Base-by-base conservation (phyloP, 768 basidiomycete genomes). In the Sutorius australiensis region DNA sequence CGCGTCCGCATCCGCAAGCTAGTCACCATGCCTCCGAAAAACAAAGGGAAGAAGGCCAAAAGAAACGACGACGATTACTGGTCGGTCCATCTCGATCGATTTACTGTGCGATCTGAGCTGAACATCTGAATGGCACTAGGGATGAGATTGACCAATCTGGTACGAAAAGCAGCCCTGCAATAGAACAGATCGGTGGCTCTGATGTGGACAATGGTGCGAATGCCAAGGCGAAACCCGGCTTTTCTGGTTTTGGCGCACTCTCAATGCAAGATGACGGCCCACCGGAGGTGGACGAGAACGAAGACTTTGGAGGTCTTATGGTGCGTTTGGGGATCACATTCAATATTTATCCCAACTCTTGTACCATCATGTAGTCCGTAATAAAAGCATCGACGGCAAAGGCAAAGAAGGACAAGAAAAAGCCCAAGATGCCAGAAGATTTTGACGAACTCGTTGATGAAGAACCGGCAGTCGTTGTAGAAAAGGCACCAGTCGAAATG, bases 21-120 rank as follows among this genome's bases (percentile, higher is more conserved):
- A 24, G 42, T 45, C 56, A 9, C 46, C 34, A 69, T 69, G 70
- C 51, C 84, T 31, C 83, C 84, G 28, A 86, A 86, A 67, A 80
- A 77, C 67, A 92, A 92, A 67, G 92, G 87, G 58, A 95, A 95
- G 77, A 95, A 93, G 64, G 83, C 79, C 30, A 93, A 93, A 75
- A 87, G 83, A 62, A 76, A 75, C 40, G 84, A 87, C 60, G 92
- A 95, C 58, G 84, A 58, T 42, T 89, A 80, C 73, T 95, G 92
- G 92, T 91, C 56, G 55, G 74, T 59, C 48, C 45, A 48, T 51
- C 47, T 38, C 39, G 33, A 41, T 57, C 62, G 53, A 53, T 55
- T 41, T 49, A 34, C 48, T 42, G 17, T 21, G 40, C 49, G 54
- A 67, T 57, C 58, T 44, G 37, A 50, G 32, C 60, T 59, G 56